Evolutionary conservation across 1,284 basidiomycete genomes (phyloP).

Genomic region (Leccinum brunneo-olivaceum): DNA sequence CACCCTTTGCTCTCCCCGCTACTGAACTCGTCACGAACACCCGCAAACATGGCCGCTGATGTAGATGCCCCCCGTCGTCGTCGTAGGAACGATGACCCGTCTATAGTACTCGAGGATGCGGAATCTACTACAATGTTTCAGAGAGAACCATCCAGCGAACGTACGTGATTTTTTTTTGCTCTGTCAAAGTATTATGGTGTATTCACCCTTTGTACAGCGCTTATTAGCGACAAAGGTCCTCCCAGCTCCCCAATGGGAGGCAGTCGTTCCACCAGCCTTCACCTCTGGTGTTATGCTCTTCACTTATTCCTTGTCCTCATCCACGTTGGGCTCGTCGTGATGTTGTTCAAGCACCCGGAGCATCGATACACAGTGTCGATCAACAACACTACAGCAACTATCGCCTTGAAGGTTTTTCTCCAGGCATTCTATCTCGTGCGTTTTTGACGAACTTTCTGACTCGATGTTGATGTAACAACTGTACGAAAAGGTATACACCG

Average conservation of each 20-base stretch:
- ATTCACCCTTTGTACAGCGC: no score
- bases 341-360: constrained; percentile 6
- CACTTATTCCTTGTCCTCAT: constrained; percentile 3
- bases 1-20: no score
- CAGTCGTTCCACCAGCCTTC: not conserved
- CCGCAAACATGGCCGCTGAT: no score
- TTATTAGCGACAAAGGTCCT: no score
- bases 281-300: constrained; percentile 6
- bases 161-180: no score
- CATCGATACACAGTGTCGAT: not conserved
- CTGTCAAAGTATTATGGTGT: no score
- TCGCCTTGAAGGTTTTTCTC: not conserved
- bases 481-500: constrained; percentile 10
- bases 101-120: no score
- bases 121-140: not conserved
- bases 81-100: no score
- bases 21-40: no score
- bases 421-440: constrained; percentile 9
- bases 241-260: not conserved
- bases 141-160: no score
- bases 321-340: not conserved
- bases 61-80: no score
- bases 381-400: not conserved
- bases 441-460: no score
- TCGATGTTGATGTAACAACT: not conserved